A percentile compares a stretch with the other conserved stretches of the same genome.
Conservation (phyloP, 2,329 filamentous ascomycete genomes). For the Cladosporium sp. region DNA sequence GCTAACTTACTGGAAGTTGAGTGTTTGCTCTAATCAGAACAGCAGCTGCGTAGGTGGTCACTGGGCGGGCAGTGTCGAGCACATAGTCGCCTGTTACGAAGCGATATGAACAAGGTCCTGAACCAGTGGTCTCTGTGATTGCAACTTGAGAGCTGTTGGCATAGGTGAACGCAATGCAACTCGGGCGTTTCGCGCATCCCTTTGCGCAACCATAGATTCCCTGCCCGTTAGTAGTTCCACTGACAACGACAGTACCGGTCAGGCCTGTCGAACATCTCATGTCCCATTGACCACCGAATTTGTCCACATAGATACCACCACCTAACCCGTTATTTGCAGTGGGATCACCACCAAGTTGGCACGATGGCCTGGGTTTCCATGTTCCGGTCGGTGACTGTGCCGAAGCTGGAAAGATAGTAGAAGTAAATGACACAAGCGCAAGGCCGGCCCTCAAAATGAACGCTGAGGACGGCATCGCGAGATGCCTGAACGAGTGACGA, state of each 20-base stretch:
- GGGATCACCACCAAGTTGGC: neutral
- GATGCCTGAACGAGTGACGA: slow-evolving; percentile 18
- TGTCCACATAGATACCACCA: neutral
- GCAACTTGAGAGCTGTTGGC: neutral
- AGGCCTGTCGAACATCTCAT: neutral
- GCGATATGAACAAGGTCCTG: neutral
- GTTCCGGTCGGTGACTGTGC: slow-evolving; percentile 4
- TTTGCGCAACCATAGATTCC: neutral
- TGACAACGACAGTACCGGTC: neutral
- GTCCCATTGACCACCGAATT: neutral
- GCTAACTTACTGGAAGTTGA: neutral
- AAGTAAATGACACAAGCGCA: slow-evolving; percentile 9
- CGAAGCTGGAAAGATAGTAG: neutral
- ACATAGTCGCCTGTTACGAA: neutral
- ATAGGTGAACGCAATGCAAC: neutral
- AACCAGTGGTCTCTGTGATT: neutral
- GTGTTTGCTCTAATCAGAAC: neutral
- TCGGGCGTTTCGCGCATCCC: neutral
- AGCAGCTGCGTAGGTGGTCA: neutral
- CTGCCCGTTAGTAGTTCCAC: neutral
- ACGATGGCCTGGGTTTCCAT: neutral
- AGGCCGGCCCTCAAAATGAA: slow-evolving; percentile 20
- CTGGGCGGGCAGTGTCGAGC: neutral
- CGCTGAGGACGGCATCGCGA: slow-evolving; percentile 20
- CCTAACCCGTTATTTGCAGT: neutral